Evolutionary conservation across 805 yeast species (phyloP).

Genomic region (Wickerhamiella cacticola): DNA sequence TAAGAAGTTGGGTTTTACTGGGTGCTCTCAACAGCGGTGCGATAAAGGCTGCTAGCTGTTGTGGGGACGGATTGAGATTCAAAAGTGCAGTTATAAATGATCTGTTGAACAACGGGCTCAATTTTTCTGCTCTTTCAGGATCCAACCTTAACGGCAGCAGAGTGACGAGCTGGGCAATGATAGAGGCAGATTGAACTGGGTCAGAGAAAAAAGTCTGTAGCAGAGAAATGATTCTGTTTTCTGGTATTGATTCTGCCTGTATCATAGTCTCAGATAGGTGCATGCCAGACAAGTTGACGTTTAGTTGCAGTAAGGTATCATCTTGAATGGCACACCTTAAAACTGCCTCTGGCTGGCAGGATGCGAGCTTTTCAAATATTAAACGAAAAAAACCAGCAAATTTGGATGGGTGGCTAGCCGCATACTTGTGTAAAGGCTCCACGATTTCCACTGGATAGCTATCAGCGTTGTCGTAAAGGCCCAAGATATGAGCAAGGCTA

Average conservation of each 20-base stretch:
- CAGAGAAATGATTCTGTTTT: not conserved
- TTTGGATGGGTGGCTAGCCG: not conserved
- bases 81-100: not conserved
- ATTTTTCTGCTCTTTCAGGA: not conserved
- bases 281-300: not conserved
- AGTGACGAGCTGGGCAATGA: not conserved
- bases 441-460: slow-evolving; percentile 1
- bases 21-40: not conserved
- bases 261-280: not conserved
- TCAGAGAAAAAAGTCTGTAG: not conserved
- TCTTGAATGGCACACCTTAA: not conserved
- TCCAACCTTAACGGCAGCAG: not conserved
- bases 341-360: not conserved
- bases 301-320: slow-evolving; percentile 5
- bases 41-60: not conserved
- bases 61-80: not conserved
- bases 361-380: not conserved
- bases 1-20: not conserved
- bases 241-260: not conserved
- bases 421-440: not conserved
- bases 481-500: not conserved
- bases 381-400: not conserved
- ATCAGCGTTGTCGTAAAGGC: not conserved
- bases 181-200: not conserved
- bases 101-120: not conserved